Evolutionary conservation across 2,329 filamentous ascomycete genomes (phyloP), one percentile per base, ranked within the genome.

Genomic region (Trichoderma harzianum): DNA sequence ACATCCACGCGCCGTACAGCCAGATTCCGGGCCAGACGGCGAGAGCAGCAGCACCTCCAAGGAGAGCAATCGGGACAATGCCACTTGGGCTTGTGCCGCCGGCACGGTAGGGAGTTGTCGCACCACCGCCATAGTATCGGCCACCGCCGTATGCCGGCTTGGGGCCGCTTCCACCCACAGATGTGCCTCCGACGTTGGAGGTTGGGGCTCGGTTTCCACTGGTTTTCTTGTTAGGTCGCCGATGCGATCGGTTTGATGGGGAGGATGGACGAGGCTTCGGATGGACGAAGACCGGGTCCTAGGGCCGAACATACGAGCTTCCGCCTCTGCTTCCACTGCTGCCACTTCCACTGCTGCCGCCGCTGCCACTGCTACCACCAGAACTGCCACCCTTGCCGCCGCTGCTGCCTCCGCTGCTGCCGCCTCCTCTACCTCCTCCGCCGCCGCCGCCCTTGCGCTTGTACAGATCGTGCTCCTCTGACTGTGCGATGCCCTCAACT

Each of bases 121-220:
- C 86, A 63, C 93, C 93, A 63, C 91, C 91, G 47, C 87, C 87
- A 77, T 94, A 94, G 79, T 86, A 92, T 66, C 78, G 76, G 8
- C 91, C 90, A 47, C 89, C 89, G 58, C 89, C 91, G 76, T 87
- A 93, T 1, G 77, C 73, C 4, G 88, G 89, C 18, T 82, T 76
- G 1, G 86, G 81, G 18, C 91, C 91, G 66, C 86, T 87, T 72
- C 91, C 91, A 7, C 84, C 81, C 5, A 81, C 84, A 4, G 90
- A 90, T 10, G 80, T 78, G 63, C 88, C 88, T 74, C 88, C 88
- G 0, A 76, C 36, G 72, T 83, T 85, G 65, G 81, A 84, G 51
- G 51, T 71, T n/a, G 74, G 30, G 5, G 68, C 67, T 24, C 76
- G 76, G 69, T 77, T 79, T 34, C 79, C 76, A n/a, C 61, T 73